A percentile compares a stretch with the other conserved stretches of the same genome.
phyloP scores from a whole-genome alignment of 2,329 filamentous ascomycete genomes.

The Pseudogymnoascus sp. region DNA sequence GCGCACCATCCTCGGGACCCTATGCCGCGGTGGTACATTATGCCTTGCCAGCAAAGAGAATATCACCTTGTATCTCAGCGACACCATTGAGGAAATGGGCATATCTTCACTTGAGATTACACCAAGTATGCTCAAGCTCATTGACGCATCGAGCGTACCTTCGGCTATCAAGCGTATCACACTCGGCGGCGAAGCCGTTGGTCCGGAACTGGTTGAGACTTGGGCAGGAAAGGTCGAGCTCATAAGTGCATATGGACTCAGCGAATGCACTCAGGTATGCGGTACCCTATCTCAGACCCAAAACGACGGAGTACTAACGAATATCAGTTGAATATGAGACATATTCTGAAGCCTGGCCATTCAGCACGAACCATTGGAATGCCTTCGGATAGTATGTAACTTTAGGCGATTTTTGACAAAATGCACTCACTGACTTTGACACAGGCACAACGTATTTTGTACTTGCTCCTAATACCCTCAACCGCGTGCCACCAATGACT shows the following conservation, averaged over 20 bases:
- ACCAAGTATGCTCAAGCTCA: conserved; percentile 60
- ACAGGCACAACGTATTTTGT: conserved; percentile 71
- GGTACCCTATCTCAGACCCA: conserved; percentile 36
- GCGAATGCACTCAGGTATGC: conserved; percentile 69
- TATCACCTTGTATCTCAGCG: conserved; percentile 64
- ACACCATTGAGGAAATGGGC: conserved; percentile 49
- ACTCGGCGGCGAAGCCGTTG: conserved; percentile 79
- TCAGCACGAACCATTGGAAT: conserved; percentile 3
- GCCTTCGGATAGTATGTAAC: conserved; percentile 48
- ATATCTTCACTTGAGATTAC: conserved; percentile 33
- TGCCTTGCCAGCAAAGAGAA: conserved; percentile 56
- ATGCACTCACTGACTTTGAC: conserved; percentile 58
- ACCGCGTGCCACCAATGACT: not conserved
- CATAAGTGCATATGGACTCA: conserved; percentile 62
- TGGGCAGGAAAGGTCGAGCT: conserved; percentile 32
- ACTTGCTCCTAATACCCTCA: not conserved
- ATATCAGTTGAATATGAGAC: not conserved
- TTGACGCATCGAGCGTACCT: conserved; percentile 76
- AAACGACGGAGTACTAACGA: conserved; percentile 1
- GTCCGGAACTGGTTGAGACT: conserved; percentile 38
- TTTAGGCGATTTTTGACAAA: conserved; percentile 54
- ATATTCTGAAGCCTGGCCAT: not conserved
- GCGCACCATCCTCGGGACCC: conserved; percentile 3
- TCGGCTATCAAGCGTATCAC: conserved; percentile 58
- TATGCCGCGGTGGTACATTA: conserved; percentile 31